A percentile compares a stretch with the other conserved stretches of the same genome.
phyloP scores from a whole-genome alignment of 2,329 filamentous ascomycete genomes.

The Xylaria multiplex region DNA sequence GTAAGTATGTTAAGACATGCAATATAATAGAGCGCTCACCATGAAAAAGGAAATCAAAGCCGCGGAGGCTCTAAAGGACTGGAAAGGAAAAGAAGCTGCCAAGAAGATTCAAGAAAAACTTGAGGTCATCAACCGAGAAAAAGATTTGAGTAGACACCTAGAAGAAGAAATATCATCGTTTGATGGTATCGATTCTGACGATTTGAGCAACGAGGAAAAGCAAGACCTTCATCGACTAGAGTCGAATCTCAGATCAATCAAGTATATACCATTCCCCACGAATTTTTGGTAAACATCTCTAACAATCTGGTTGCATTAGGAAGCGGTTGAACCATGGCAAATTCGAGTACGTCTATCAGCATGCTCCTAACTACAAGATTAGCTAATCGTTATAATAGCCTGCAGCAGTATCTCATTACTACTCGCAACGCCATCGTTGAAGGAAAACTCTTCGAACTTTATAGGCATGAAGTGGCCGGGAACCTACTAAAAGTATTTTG shows the following conservation, averaged over 20 bases:
- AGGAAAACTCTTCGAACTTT: constrained; percentile 44
- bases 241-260: neutral
- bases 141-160: neutral
- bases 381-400: constrained; percentile 18
- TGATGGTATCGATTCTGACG: neutral
- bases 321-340: neutral
- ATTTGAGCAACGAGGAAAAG: constrained; percentile 6
- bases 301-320: constrained; percentile 5
- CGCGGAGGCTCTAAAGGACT: constrained; percentile 1
- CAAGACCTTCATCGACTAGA: constrained; percentile 7
- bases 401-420: constrained; percentile 48
- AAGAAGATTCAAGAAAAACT: constrained; percentile 12
- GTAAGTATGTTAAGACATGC: constrained; percentile 40
- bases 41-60: constrained; percentile 48
- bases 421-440: constrained; percentile 53
- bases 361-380: neutral
- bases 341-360: constrained; percentile 28
- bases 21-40: neutral
- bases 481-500: constrained; percentile 54
- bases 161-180: constrained; percentile 1
- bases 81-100: constrained; percentile 11
- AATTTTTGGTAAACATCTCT: neutral
- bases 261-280: constrained; percentile 4
- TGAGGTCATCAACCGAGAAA: neutral
- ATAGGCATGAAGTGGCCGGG: constrained; percentile 43